These are phyloP conservation scores for Termitomyces heimii DNA, from an alignment of 768 basidiomycete genomes.

Conservation along the genomic window DNA sequence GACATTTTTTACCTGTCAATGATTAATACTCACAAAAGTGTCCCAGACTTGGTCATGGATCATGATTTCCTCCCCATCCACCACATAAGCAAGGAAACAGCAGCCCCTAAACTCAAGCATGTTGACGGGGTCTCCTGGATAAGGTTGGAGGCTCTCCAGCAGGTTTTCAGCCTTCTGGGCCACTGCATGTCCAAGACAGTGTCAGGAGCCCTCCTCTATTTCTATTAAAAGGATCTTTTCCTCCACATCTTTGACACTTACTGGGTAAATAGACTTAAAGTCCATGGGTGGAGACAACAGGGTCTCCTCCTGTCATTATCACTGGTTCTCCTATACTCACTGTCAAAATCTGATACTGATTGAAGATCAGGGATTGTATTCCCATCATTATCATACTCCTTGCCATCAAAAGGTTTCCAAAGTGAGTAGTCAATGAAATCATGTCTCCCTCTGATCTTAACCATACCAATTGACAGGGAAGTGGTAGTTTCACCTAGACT, in stretches of 20 bases:
- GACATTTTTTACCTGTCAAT: background rate
- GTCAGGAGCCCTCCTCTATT: background rate
- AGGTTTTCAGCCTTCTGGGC: background rate
- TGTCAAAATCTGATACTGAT: too few species aligned
- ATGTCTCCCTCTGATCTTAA: too few species aligned
- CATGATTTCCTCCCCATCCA: background rate
- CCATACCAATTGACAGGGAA: too few species aligned
- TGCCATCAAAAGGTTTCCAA: too few species aligned
- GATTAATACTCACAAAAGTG: background rate
- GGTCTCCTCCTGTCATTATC: background rate
- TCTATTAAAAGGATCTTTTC: background rate
- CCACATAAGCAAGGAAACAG: constrained; percentile 10
- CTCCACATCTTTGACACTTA: too few species aligned
- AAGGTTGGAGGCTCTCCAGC: background rate
- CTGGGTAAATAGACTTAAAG: background rate
- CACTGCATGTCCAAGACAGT: background rate
- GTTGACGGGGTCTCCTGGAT: background rate
- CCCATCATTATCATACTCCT: too few species aligned
- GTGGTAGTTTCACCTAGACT: too few species aligned
- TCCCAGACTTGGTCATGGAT: background rate
- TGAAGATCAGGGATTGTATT: too few species aligned
- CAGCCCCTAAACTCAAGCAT: background rate
- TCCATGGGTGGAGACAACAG: background rate
- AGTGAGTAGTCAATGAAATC: too few species aligned
- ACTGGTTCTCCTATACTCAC: too few species aligned